A percentile compares a stretch with the other conserved stretches of the same genome.
phyloP scores from a whole-genome alignment of 2,329 filamentous ascomycete genomes.

The Aplosporella prunicola region DNA sequence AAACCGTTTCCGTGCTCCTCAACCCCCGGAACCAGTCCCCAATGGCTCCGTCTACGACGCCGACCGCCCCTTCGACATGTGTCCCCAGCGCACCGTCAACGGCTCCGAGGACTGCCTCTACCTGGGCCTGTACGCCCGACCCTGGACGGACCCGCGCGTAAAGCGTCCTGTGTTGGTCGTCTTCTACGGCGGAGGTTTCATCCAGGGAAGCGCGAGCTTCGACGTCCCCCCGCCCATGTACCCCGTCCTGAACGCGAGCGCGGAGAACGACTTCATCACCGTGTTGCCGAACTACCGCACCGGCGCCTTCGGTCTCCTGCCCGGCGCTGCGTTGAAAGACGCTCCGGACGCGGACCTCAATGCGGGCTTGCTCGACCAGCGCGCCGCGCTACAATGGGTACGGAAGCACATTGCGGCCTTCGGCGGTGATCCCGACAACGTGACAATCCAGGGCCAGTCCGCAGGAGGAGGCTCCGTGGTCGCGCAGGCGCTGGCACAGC shows the following conservation, averaged over 20 bases:
- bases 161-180: constrained; percentile 49
- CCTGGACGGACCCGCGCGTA: constrained; percentile 39
- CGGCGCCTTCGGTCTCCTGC: constrained; percentile 49
- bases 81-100: constrained; percentile 46
- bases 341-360: constrained; percentile 44
- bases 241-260: constrained; percentile 48
- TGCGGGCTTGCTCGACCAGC: constrained; percentile 39
- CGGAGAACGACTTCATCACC: constrained; percentile 42
- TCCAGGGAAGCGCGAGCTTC: constrained; percentile 48
- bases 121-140: constrained; percentile 50
- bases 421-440: constrained; percentile 24
- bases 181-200: constrained; percentile 54
- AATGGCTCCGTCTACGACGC: constrained; percentile 47
- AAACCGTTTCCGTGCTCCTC: constrained; percentile 52
- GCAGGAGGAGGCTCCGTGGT: constrained; percentile 32
- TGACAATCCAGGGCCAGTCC: constrained; percentile 29
- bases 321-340: constrained; percentile 42
- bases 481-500: too few relatives aligned
- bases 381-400: constrained; percentile 43
- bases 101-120: constrained; percentile 54
- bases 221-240: constrained; percentile 47
- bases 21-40: constrained; percentile 42
- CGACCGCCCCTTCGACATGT: constrained; percentile 47
- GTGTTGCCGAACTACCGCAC: constrained; percentile 48
- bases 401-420: constrained; percentile 43